These are phyloP conservation scores for Noccaea caerulescens DNA, from an alignment of 345 rosid genomes.

Conservation along the genomic window DNA sequence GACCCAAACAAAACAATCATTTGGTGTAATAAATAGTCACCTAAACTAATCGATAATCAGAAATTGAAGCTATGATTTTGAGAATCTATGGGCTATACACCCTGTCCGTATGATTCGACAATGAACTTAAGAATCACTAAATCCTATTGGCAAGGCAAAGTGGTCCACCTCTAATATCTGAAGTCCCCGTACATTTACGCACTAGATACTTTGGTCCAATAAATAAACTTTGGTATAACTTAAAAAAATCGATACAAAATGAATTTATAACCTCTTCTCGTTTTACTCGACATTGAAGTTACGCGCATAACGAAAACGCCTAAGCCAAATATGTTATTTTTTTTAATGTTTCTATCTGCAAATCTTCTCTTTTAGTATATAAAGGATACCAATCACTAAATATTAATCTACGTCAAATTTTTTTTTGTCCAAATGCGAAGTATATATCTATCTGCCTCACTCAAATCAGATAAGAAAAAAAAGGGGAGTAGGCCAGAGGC, in stretches of 20 bases:
- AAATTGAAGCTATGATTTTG: neutral
- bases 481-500: conserved; percentile 18
- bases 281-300: too few relatives aligned
- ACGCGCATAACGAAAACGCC: neutral
- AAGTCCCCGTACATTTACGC: conserved; percentile 3
- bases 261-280: neutral
- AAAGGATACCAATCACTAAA: conserved; percentile 8
- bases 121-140: neutral
- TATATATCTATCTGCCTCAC: conserved; percentile 6
- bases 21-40: neutral
- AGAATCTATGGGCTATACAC: neutral
- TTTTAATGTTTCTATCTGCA: neutral
- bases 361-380: conserved; percentile 4
- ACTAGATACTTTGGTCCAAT: conserved; percentile 6
- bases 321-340: neutral
- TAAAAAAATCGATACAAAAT: neutral
- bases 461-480: neutral
- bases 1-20: conserved; percentile 8
- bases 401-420: neutral
- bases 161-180: conserved; percentile 20
- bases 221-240: neutral
- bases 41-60: conserved; percentile 14
- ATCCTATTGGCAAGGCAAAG: conserved; percentile 12
- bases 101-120: conserved; percentile 16
- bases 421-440: conserved; percentile 1